phyloP scores from a whole-genome alignment of 768 basidiomycete species.

The Dioszegia hungarica region DNA sequence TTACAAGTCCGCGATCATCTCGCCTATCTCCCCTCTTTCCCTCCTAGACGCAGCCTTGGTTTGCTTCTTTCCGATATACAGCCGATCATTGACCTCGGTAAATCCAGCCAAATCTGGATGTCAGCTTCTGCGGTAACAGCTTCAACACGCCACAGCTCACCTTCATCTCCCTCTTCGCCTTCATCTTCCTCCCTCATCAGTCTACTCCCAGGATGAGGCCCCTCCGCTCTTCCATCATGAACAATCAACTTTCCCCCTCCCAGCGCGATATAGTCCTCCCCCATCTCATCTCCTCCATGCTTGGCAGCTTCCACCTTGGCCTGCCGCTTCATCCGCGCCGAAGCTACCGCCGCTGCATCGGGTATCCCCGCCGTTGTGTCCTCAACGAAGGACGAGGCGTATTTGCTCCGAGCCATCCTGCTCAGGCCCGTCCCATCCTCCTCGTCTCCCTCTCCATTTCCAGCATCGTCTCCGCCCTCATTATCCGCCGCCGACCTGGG shows the following conservation, averaged over 20 bases:
- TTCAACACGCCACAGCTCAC: conserved; percentile 25
- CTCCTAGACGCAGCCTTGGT: conserved; percentile 47
- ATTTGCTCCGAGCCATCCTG: conserved; percentile 42
- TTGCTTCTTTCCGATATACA: conserved; percentile 49
- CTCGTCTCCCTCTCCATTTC: conserved; percentile 3
- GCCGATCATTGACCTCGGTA: conserved; percentile 44
- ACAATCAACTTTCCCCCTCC: conserved; percentile 45
- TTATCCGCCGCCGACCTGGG: conserved; percentile 18
- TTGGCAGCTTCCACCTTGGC: conserved; percentile 37
- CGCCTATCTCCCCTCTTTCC: conserved; percentile 48
- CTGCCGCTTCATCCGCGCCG: conserved; percentile 49
- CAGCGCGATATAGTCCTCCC: conserved; percentile 50
- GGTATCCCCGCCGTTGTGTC: conserved; percentile 48
- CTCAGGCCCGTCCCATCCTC: conserved; percentile 27
- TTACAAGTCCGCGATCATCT: conserved; percentile 50
- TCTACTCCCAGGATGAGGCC: conserved; percentile 50
- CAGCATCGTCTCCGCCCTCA: conserved; percentile 13
- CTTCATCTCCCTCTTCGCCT: conserved; percentile 47
- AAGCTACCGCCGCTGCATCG: conserved; percentile 47
- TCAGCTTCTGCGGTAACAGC: conserved; percentile 24
- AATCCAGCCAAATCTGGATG: conserved; percentile 44
- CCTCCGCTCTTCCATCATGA: conserved; percentile 30
- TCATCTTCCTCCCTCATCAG: conserved; percentile 53
- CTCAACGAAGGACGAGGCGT: conserved; percentile 26
- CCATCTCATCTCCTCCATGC: conserved; percentile 17